Percentiles rank a stretch among this genome's conserved stretches.
Conservation (phyloP, 306 rosid species). For the Echinosophora koreensis region DNA sequence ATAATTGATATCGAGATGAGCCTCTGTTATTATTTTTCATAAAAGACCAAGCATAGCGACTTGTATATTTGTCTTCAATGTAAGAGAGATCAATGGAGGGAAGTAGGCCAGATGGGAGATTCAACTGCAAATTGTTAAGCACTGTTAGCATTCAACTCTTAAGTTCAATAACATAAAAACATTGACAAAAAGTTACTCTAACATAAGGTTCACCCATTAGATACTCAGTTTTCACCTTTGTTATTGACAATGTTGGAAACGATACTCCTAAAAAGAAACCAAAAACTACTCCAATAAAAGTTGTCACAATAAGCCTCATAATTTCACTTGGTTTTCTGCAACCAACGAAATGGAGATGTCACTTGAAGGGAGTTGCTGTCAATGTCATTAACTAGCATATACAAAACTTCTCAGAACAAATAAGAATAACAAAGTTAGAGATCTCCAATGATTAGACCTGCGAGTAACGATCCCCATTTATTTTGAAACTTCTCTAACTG, state of each 20-base stretch:
- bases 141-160: slow-evolving; percentile 40
- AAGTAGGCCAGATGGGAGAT: slow-evolving; percentile 77
- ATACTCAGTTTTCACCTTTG: slow-evolving; percentile 65
- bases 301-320: slow-evolving; percentile 83
- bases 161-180: slow-evolving; percentile 36
- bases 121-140: slow-evolving; percentile 67
- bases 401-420: slow-evolving; percentile 7
- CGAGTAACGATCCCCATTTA: slow-evolving; percentile 82
- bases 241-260: slow-evolving; percentile 83
- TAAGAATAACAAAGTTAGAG: slow-evolving; percentile 25
- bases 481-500: slow-evolving; percentile 55
- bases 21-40: slow-evolving; percentile 46
- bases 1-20: slow-evolving; percentile 51
- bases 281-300: slow-evolving; percentile 84
- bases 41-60: slow-evolving; percentile 58
- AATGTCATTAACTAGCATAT: slow-evolving; percentile 33
- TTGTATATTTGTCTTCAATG: slow-evolving; percentile 60
- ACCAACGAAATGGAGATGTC: slow-evolving; percentile 49
- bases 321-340: slow-evolving; percentile 89
- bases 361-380: slow-evolving; percentile 40
- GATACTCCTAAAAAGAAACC: slow-evolving; percentile 95
- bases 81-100: slow-evolving; percentile 75
- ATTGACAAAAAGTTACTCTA: slow-evolving; percentile 21
- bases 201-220: slow-evolving; percentile 22
- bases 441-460: slow-evolving; percentile 62